These are phyloP conservation scores for Auriscalpium orientale DNA, from an alignment of 768 basidiomycete genomes.

Conservation along the genomic window DNA sequence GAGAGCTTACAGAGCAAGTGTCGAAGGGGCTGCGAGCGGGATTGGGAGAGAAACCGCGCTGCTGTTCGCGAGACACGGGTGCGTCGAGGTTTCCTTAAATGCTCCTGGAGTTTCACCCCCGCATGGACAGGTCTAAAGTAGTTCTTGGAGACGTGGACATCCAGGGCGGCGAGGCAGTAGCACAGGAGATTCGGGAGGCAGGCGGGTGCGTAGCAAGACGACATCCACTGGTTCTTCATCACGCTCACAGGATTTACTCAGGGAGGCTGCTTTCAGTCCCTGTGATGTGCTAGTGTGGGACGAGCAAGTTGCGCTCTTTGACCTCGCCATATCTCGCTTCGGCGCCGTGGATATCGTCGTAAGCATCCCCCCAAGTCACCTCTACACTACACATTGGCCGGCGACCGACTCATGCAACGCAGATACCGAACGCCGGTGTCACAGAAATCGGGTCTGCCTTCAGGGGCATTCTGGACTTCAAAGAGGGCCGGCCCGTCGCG, in stretches of 20 bases:
- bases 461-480: conserved; percentile 3
- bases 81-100: conserved; percentile 3
- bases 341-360: conserved; percentile 50
- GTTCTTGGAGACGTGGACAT: conserved; percentile 46
- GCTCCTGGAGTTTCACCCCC: too few species aligned
- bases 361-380: conserved; percentile 9
- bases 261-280: conserved; percentile 33
- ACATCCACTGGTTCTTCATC: background rate
- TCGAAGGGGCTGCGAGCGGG: conserved; percentile 23
- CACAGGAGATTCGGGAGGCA: conserved; percentile 29
- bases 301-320: conserved; percentile 44
- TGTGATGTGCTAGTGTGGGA: conserved; percentile 52
- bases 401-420: conserved; percentile 14
- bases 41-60: conserved; percentile 47
- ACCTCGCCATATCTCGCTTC: conserved; percentile 37
- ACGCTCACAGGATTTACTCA: conserved; percentile 14
- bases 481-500: conserved; percentile 34
- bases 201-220: conserved; percentile 34
- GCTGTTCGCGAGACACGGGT: conserved; percentile 48
- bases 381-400: background rate
- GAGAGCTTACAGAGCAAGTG: background rate
- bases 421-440: conserved; percentile 44
- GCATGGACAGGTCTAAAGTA: conserved; percentile 34
- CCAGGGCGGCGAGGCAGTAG: conserved; percentile 32
- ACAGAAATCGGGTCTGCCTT: conserved; percentile 25